phyloP scores from a whole-genome alignment of 805 yeast genomes.

The Nakazawaea populi region DNA sequence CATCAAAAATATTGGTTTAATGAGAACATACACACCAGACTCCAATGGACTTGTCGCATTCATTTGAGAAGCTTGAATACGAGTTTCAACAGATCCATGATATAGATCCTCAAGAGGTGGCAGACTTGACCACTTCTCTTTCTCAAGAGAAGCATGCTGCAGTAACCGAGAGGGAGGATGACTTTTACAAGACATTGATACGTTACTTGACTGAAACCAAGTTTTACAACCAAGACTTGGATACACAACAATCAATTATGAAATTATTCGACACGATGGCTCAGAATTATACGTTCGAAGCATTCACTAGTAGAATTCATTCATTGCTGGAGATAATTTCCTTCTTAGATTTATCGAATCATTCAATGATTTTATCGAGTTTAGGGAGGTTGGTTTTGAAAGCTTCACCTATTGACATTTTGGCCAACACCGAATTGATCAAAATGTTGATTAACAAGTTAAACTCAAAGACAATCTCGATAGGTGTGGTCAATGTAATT shows the following conservation, averaged over 20 bases:
- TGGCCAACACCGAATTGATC: conserved; percentile 8
- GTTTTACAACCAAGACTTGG: neutral
- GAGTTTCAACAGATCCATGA: neutral
- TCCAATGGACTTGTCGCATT: neutral
- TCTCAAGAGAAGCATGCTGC: neutral
- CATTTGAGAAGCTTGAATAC: neutral
- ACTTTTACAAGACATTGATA: neutral
- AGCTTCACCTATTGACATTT: conserved; percentile 6
- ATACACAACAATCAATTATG: neutral
- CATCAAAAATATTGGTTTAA: neutral
- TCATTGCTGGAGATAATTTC: neutral
- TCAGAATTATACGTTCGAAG: conserved; percentile 2
- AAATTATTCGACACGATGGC: neutral
- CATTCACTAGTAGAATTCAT: neutral
- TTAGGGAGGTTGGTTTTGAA: neutral
- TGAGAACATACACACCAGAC: neutral
- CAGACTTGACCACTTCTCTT: neutral
- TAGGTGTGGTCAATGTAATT: neutral
- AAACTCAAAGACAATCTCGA: neutral
- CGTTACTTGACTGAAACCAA: neutral
- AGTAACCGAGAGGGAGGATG: neutral
- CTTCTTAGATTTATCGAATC: neutral
- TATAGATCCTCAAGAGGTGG: neutral
- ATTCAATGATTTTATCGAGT: neutral
- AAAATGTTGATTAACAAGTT: conserved; percentile 4